Evolutionary conservation across 1,284 basidiomycete species (phyloP).

Genomic region (Rhodotorula sp.): DNA sequence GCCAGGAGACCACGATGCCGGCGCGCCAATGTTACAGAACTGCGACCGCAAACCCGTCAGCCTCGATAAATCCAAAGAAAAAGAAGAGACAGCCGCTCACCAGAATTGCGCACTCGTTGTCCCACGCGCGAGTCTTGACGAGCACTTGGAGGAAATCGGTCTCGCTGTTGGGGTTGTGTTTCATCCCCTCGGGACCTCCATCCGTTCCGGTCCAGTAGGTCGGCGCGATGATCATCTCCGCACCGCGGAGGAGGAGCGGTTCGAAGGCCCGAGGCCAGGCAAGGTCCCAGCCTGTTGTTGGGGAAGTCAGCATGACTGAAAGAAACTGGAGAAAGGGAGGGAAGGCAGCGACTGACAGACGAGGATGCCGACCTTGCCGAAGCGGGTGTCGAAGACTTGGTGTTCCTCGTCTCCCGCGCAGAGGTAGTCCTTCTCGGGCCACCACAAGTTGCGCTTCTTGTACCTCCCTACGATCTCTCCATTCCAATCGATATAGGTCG

Average conservation of each 20-base stretch:
- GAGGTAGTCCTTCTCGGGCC: constrained; percentile 43
- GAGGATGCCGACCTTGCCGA: constrained; percentile 37
- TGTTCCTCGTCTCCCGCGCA: constrained; percentile 36
- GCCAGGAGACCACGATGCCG: neutral
- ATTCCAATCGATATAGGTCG: constrained; percentile 38
- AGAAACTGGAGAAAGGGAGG: neutral
- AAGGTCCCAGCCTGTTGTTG: constrained; percentile 36
- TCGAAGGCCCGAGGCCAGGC: constrained; percentile 42
- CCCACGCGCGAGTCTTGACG: constrained; percentile 40
- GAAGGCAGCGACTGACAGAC: constrained; percentile 25
- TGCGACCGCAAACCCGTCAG: neutral
- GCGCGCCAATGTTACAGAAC: constrained; percentile 38
- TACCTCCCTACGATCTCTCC: constrained; percentile 39
- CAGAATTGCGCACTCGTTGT: constrained; percentile 40
- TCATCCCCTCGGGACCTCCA: constrained; percentile 15
- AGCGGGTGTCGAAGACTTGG: constrained; percentile 41
- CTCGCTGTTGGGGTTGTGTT: constrained; percentile 30
- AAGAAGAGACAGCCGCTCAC: constrained; percentile 5
- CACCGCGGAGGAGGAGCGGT: constrained; percentile 30
- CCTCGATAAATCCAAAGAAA: neutral
- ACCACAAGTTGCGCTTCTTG: constrained; percentile 41
- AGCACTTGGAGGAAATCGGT: constrained; percentile 34
- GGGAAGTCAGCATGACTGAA: neutral
- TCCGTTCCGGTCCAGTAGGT: constrained; percentile 33
- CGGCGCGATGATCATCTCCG: constrained; percentile 19